Base-by-base conservation (phyloP, 2,329 filamentous ascomycete genomes). In the Rugonectria rugulosa region DNA sequence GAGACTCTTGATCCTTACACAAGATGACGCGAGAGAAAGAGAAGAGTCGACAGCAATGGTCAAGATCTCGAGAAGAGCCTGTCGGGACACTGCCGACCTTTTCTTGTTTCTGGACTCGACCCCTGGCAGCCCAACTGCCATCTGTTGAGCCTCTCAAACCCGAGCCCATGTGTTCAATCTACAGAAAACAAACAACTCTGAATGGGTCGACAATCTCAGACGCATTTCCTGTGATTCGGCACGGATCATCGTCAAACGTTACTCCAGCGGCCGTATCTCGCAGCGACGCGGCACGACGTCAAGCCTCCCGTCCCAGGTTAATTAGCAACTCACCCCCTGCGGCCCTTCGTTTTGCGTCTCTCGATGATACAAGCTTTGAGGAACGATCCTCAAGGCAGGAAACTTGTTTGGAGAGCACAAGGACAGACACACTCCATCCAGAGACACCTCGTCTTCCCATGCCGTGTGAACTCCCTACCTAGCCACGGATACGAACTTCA, bases 191-290 rank as follows among this genome's bases (percentile, higher is more conserved):
- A 29, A 37, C 27, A 46, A 27, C 11, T n/a, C 34, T 17, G 20
- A 12, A 51, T 41, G 32, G 10, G 8, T 24, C 14, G 9, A 23
- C 19, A 38, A 49, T 23, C 27, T 34, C 41, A 48, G 26, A 45
- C 53, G 48, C 32, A 49, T 57, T 36, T 52, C 56, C 48, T 46
- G 55, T 53, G 41, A 54, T 44, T 37, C 44, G 38, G 36, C 19
- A 44, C 34, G 19, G 20, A n/a, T 23, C 11, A 32, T 34, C 32
- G 64, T 66, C 38, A 14, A 29, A 67, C 65, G 57, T 65, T 62
- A 17, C 53, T 42, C 51, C 60, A 32, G 49, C 56, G 62, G 60
- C 61, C 56, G 63, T 53, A 68, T 67, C 63, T 62, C 55, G 52
- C 65, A 64, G 53, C 44, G 21, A 63, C 44, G 45, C 21, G 17